A percentile compares a stretch with the other conserved stretches of the same genome.
These are phyloP conservation scores for Phalaenopsis hybrid DNA, from an alignment of 116 monocot species.

Conservation along the genomic window DNA sequence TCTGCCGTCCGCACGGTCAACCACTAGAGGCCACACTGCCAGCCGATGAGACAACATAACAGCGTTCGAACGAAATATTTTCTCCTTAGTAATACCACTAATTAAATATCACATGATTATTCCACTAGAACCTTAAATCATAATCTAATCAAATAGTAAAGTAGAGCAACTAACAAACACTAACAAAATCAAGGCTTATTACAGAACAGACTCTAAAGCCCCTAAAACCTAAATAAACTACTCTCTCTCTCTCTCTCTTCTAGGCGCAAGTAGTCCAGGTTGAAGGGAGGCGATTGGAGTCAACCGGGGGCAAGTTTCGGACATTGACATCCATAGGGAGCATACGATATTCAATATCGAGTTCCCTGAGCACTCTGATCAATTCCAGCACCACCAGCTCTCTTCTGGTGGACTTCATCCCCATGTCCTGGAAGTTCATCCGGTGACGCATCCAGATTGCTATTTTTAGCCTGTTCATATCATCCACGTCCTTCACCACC, in stretches of 20 bases:
- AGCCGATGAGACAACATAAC: no score
- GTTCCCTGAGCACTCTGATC: conserved; percentile 54
- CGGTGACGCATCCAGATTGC: conserved; percentile 67
- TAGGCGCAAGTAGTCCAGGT: conserved; percentile 52
- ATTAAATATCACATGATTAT: no score
- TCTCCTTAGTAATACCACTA: no score
- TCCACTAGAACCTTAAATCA: no score
- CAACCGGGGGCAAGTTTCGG: conserved; percentile 36
- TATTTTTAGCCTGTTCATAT: conserved; percentile 63
- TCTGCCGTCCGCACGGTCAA: no score
- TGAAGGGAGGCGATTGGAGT: conserved; percentile 46
- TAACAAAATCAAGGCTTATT: no score
- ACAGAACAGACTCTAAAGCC: no score
- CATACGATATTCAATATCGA: conserved; percentile 73
- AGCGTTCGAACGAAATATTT: no score
- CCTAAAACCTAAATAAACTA: no score
- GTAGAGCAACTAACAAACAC: no score
- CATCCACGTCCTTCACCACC: conserved; percentile 64
- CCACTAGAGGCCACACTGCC: no score
- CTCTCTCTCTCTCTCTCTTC: background rate
- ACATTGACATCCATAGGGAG: conserved; percentile 68
- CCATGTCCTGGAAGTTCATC: conserved; percentile 79
- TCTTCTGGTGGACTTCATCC: conserved; percentile 39
- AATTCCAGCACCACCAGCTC: conserved; percentile 62
- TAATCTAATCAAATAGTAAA: no score